A percentile compares a stretch with the other conserved stretches of the same genome.
phyloP scores from a whole-genome alignment of 169 alveolate species.

The Babesia bigemina region DNA sequence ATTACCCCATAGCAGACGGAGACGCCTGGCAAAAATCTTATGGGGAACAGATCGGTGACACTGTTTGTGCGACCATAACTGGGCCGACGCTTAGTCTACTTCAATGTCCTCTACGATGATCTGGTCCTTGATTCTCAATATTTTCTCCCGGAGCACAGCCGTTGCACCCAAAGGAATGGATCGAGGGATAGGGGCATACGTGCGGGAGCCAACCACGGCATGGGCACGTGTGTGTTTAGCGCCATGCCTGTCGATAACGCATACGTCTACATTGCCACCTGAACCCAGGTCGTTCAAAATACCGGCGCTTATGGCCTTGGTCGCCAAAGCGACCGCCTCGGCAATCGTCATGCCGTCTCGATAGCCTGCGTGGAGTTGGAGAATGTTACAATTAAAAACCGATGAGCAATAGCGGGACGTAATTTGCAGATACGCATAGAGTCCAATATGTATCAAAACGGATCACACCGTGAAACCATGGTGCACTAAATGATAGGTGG shows the following conservation, averaged over 20 bases:
- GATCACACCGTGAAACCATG: too few relatives aligned
- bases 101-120: conserved; percentile 67
- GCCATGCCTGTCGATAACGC: conserved; percentile 87
- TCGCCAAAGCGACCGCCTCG: conserved; percentile 90
- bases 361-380: conserved; percentile 62
- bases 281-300: conserved; percentile 94
- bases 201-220: conserved; percentile 75
- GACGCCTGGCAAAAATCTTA: not conserved
- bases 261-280: conserved; percentile 95
- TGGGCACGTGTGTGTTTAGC: conserved; percentile 83
- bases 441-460: too few relatives aligned
- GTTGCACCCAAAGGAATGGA: conserved; percentile 81
- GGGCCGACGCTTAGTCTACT: conserved; percentile 20
- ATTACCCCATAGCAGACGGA: not conserved
- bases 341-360: conserved; percentile 90
- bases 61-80: not conserved
- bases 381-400: not conserved
- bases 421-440: not conserved
- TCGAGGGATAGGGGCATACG: conserved; percentile 76
- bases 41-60: not conserved
- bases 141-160: conserved; percentile 76
- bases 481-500: too few relatives aligned
- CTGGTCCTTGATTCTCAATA: conserved; percentile 69
- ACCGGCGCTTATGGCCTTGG: conserved; percentile 95
- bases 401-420: not conserved